Base-by-base conservation (phyloP, 2,329 filamentous ascomycete species). In the Hypoxylon sp. region DNA sequence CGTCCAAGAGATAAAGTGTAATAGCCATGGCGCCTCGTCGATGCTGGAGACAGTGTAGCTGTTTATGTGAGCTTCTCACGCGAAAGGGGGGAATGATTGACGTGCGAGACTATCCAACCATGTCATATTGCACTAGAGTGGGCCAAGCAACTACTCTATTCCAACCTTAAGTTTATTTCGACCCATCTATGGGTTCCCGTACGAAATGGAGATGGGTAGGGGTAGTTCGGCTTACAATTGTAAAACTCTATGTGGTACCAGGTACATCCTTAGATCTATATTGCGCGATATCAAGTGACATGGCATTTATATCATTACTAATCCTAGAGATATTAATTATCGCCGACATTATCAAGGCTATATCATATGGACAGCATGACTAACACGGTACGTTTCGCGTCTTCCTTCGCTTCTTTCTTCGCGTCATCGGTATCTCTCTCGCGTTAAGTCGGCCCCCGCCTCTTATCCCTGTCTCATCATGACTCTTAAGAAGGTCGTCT, bases 391-490 rank as follows among this genome's bases (percentile, higher is more conserved):
- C n/a, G n/a, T 1, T 26, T 46, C 53, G 39, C 42, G 39, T 31
- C 19, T 31, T 31, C 19, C 29, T 31, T 46, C 53, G 39, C 42
- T 26, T 31, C 19, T 44, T 19, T 13, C 39, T 46, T 56, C 53
- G 53, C 53, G 53, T 33, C 39, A 39, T 56, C 53, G 51, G 51
- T 22, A 42, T 53, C 5, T 42, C 22, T 54, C 24, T 54, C 35
- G 53, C 24, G 37, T 39, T 33, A 31, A n/a, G 5, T 56, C 53
- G 53, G 53, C n/a, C 17, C 17, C 39, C 17, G 39, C 17, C 14
- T n/a, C 11, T 10, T 17, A 10, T 4, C 17, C 39, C 19, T 11
- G 17, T 17, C 17, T 44, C 39, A n/a, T 22, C 39, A 22, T 3
- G 2, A 22, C 17, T 44, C 10, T 8, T 9, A 17, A 44, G 8